Base-by-base conservation (phyloP, 768 basidiomycete genomes). In the Lactarius pseudohatsudake region DNA sequence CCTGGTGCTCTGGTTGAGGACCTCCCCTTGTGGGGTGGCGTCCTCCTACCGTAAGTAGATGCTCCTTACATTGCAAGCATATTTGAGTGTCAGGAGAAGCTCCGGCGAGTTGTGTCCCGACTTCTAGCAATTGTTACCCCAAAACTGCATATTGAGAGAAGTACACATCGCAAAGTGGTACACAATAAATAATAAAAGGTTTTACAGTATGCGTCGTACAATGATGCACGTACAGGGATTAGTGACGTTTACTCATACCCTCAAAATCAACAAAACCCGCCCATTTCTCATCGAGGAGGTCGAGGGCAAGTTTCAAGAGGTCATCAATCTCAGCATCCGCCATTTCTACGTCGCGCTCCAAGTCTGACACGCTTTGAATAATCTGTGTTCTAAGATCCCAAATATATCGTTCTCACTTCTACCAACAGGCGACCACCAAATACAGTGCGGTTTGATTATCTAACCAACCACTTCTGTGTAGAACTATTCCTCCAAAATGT, bases 261-360 rank as follows among this genome's bases (percentile, higher is more conserved):
- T 56, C 32, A 11, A 61, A 53, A 22, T 61, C 16, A 22, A 50
- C 47, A 38, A 34, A 53, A 53, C 9, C 34, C 9, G 7, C 6
- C 60, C 60, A 61, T 8, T 2, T 53, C 16, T 40, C 47, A 28
- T 53, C 47, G 45, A 61, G 60, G 47, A 61, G 60, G 15, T 18
- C 15, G 9, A 61, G 4, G 47, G 60, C 34, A 30, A 9, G 3
- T 47, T 3, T n/a, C 60, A 53, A n/a, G n/a, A 61, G 60, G n/a
- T 61, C 34, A 20, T 22, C 43, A n/a, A 38, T 53, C 4, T 20
- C n/a, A 26, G 47, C 47, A 53, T 53, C 50, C 50, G 50, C 50
- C 50, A 53, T 53, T 53, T 53, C 50, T 26, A 53, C 50, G 22
- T 61, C 45, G 9, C 34, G 15, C 16, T 61, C 60, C 32, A 16